phyloP scores from a whole-genome alignment of 2,329 filamentous ascomycete species.

The Cordyceps javanica region DNA sequence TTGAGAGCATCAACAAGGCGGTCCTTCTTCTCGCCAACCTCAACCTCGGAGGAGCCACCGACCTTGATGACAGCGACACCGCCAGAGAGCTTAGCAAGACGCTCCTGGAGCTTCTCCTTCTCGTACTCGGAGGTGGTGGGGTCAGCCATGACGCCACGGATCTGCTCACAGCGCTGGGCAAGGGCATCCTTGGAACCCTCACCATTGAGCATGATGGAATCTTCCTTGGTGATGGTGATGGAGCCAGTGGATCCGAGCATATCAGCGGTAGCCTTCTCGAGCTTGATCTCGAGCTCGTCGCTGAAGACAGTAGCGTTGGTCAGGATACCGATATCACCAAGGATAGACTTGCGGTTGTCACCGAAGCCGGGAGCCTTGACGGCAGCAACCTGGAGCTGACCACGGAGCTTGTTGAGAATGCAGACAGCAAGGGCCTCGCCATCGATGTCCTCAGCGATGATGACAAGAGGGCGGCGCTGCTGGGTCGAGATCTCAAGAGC shows the following conservation, averaged over 20 bases:
- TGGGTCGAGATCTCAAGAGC: slow-evolving; percentile 96
- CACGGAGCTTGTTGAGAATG: slow-evolving; percentile 99
- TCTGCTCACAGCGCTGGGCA: slow-evolving; percentile 95
- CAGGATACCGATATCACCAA: slow-evolving; percentile 90
- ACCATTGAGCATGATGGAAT: slow-evolving; percentile 97
- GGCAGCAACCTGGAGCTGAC: slow-evolving; percentile 95
- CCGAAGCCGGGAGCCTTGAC: slow-evolving; percentile 99
- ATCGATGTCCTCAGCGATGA: slow-evolving; percentile 98
- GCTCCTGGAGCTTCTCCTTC: slow-evolving; percentile 99
- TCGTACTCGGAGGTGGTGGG: slow-evolving; percentile 96
- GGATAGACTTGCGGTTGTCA: slow-evolving; percentile 99
- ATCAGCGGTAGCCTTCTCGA: slow-evolving; percentile 93
- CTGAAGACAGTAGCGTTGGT: slow-evolving; percentile 98
- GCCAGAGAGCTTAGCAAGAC: slow-evolving; percentile 96
- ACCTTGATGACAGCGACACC: slow-evolving; percentile 99
- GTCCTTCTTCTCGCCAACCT: slow-evolving; percentile 99
- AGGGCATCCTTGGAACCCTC: slow-evolving; percentile 93
- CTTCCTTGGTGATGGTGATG: slow-evolving; percentile 99
- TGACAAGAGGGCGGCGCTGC: slow-evolving; percentile 89
- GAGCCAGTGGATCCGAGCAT: slow-evolving; percentile 96
- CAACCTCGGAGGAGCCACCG: slow-evolving; percentile 92
- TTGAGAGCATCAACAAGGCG: slow-evolving; percentile 98
- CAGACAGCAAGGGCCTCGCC: slow-evolving; percentile 97
- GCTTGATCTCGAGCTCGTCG: slow-evolving; percentile 97
- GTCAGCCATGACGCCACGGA: slow-evolving; percentile 92